phyloP scores from a whole-genome alignment of 139 green algal genomes.

The Prasinococcaceae sp. region DNA sequence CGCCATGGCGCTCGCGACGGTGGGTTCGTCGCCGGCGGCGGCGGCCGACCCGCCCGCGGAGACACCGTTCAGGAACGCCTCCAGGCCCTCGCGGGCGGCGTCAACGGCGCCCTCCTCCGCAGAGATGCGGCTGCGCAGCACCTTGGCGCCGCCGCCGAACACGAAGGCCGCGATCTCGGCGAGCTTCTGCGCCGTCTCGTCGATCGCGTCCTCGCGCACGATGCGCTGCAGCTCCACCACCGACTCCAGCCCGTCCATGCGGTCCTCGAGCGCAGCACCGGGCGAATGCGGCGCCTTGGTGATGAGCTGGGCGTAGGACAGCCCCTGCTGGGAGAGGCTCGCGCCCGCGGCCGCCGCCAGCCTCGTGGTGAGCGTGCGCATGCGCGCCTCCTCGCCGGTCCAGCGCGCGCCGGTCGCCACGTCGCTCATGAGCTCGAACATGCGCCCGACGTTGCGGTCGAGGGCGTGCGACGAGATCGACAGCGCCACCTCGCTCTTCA shows the following conservation, averaged over 20 bases:
- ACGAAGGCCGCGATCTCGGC: conserved; percentile 3
- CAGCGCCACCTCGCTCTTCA: background rate
- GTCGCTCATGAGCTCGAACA: conserved; percentile 13
- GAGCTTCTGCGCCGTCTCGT: conserved; percentile 4
- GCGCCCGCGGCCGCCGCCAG: background rate
- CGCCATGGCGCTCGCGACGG: background rate
- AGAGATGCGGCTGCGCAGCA: conserved; percentile 11
- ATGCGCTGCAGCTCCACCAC: conserved; percentile 5
- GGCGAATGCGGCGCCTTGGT: background rate
- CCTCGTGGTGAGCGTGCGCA: background rate
- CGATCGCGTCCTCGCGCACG: background rate
- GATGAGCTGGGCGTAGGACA: conserved; percentile 6
- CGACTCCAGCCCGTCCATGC: conserved; percentile 1
- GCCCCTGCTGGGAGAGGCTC: background rate
- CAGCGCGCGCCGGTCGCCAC: background rate
- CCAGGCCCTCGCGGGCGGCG: background rate
- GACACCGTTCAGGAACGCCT: background rate
- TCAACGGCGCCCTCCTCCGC: background rate
- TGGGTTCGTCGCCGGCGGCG: background rate
- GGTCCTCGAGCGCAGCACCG: conserved; percentile 1
- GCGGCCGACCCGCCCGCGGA: background rate
- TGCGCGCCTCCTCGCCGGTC: conserved; percentile 6
- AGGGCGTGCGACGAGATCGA: conserved; percentile 1
- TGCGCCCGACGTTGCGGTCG: conserved; percentile 9
- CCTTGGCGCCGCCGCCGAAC: background rate